Evolutionary conservation across 495 filamentous ascomycete species (phyloP), one percentile per base, ranked within the genome.

Genomic region (Penicillium pulvis): DNA sequence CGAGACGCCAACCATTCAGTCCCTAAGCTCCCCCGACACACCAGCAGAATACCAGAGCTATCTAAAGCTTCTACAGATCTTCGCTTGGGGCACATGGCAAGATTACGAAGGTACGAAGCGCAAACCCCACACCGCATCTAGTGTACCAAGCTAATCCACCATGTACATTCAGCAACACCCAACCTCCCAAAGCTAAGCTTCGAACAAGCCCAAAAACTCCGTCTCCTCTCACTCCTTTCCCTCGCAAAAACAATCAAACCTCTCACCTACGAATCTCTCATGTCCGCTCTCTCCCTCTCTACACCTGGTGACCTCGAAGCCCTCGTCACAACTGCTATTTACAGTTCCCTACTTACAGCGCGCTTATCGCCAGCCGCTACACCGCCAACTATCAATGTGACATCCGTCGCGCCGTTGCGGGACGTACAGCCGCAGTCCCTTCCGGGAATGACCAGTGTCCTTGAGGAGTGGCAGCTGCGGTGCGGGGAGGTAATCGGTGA

Each of bases 81-180:
- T 97, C 77, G 87, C 91, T 51, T 92, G 93, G 82, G 95, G 94
- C 51, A 96, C 91, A 64, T 97, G 90, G 81, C 71, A 81, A 31
- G 81, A 87, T 51, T 97, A 95, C 77, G 80, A 85, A 71, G 68
- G 88, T 89, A 67, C 17, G 58, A 62, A 41, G 39, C 39, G 2
- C n/a, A 41, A 41, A n/a, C 33, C 33, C 9, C 33, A n/a, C 39
- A 62, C 56, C 14, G 35, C 46, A 48, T 14, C 8, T 19, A 41
- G 20, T 24, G 12, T 24, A 24, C 23, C 9, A 24, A 26, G 9
- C 14, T 24, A 46, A 46, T 24, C 8, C 23, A 11, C 28, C 9
- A 8, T 46, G 12, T 24, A 48, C 59, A 14, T 23, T 35, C 59
- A 86, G 82, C 71, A 62, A 81, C 79, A 6, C 68, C 79, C 14